Base-by-base conservation (phyloP, 441 rosid species). In the Jatropha podagrica region DNA sequence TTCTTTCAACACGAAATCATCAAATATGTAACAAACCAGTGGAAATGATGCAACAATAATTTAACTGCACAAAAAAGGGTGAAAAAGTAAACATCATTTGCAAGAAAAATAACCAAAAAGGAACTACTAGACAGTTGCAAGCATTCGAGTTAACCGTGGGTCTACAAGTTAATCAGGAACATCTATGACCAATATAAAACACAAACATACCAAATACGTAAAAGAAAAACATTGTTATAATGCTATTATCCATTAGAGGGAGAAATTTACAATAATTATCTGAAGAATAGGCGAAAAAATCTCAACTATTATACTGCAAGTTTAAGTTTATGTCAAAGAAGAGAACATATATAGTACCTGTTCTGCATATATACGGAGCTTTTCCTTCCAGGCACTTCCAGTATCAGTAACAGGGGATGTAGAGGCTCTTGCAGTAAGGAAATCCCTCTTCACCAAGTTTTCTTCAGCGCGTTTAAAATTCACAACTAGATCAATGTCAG, bases 401-500 rank as follows among this genome's bases (percentile, higher is more conserved):
- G 80, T 81, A 80, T 80, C 88, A 77, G 82, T 71, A 61, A 84
- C 61, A 68, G 81, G 76, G 51, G 81, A 68, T 23, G 77, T 65
- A 69, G 89, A 74, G 74, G 56, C 75, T 48, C 81, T 79, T 46
- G 74, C 20, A 42, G 69, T 60, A 20, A 76, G 77, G 66, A 82
- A 66, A 70, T 78, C 72, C 38, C 65, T 85, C 54, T 81, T 82
- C 60, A 81, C 54, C 76, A 78, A 63, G 27, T 75, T 80, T 13
- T 86, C 88, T 76, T 86, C 84, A 12, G 82, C 74, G 74, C 86
- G 78, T 82, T 91, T 90, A 40, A 95, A 88, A 81, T 93, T 95
- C 68, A 93, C 83, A 64, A 95, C 97, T 59, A 92, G 87, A 85
- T 95, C 94, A 83, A 93, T 79, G 74, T 90, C 92, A 40, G 89